Evolutionary conservation across 176 grass and related monocot species (phyloP).

Genomic region (Carex pumila): DNA sequence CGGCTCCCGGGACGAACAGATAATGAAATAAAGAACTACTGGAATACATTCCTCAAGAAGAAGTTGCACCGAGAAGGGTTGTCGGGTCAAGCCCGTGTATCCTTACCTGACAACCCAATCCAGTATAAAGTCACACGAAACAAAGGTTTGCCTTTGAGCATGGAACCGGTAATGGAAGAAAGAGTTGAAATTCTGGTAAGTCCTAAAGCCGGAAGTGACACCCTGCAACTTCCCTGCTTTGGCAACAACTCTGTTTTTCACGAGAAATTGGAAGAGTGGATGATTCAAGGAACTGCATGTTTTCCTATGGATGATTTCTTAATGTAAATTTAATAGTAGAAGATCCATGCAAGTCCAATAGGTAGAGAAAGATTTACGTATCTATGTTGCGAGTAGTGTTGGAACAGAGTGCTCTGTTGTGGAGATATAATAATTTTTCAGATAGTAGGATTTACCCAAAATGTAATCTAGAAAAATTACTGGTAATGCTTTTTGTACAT

Average conservation of each 20-base stretch:
- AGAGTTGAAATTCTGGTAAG: background rate
- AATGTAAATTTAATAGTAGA: background rate
- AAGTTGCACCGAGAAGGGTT: background rate
- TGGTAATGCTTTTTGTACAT: background rate
- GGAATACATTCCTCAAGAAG: conserved; percentile 34
- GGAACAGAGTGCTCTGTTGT: background rate
- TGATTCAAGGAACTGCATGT: conserved; percentile 1
- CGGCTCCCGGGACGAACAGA: conserved; percentile 28
- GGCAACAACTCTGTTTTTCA: conserved; percentile 12
- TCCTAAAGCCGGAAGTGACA: background rate
- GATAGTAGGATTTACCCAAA: background rate
- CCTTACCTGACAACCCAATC: background rate
- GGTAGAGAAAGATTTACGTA: background rate
- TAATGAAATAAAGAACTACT: conserved; percentile 36
- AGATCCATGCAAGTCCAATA: background rate
- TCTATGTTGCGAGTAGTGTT: background rate
- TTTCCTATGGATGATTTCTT: conserved; percentile 19
- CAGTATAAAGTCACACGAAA: background rate
- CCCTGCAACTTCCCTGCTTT: background rate
- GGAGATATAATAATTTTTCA: background rate
- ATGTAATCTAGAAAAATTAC: background rate
- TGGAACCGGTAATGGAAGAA: background rate
- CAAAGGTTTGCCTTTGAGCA: conserved; percentile 10
- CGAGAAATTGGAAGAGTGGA: conserved; percentile 22
- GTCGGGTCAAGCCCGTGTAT: background rate